Evolutionary conservation across 2,329 filamentous ascomycete species (phyloP).

Genomic region (Fusarium tricinctum): DNA sequence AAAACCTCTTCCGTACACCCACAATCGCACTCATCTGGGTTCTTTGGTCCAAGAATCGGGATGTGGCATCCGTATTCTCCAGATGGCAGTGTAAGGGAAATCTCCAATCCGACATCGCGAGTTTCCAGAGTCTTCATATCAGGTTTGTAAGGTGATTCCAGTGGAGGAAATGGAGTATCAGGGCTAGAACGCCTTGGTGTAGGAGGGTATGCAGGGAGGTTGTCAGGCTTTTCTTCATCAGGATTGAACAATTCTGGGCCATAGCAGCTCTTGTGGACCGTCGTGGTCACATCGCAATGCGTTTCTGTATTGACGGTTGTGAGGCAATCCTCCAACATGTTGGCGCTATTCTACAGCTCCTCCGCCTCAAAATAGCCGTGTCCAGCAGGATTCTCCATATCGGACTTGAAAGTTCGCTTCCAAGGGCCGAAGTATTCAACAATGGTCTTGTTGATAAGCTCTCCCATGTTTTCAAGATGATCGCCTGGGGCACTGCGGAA

Average conservation of each 20-base stretch:
- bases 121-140: background rate
- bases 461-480: slow-evolving; percentile 84
- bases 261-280: background rate
- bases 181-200: background rate
- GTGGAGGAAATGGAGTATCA: background rate
- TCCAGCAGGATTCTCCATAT: slow-evolving; percentile 29
- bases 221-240: background rate
- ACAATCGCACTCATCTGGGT: background rate
- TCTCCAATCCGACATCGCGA: background rate
- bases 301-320: background rate
- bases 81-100: background rate
- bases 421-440: slow-evolving; percentile 73
- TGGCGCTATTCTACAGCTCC: slow-evolving; percentile 55
- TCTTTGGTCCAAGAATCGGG: background rate
- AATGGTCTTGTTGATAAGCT: slow-evolving; percentile 76
- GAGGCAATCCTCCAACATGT: background rate
- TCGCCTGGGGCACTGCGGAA: slow-evolving; percentile 80
- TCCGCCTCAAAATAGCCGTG: slow-evolving; percentile 42
- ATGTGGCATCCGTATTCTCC: background rate
- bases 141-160: background rate
- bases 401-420: slow-evolving; percentile 55
- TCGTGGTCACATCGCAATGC: background rate
- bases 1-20: background rate
- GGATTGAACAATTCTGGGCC: background rate
- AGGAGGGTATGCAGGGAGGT: background rate